Percentiles rank a stretch among this genome's conserved stretches.
Evolutionary conservation across 768 basidiomycete genomes (phyloP).

Genomic region (Leccinum rimulosum): DNA sequence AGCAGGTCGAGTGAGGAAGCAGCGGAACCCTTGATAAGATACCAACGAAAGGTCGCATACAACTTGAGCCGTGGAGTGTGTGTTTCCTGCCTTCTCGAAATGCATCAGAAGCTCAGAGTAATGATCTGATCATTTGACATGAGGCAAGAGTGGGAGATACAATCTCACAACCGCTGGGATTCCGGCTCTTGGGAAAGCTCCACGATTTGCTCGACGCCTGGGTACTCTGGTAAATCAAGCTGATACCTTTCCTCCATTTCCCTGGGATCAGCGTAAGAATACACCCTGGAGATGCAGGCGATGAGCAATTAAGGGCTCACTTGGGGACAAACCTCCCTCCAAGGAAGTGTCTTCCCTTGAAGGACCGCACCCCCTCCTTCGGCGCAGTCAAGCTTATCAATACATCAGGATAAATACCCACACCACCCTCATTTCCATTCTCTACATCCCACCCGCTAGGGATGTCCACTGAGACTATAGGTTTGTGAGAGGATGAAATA

Average conservation of each 20-base stretch:
- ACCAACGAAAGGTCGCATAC: background rate
- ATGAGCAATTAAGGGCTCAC: slow-evolving; percentile 43
- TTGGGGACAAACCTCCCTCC: slow-evolving; percentile 92
- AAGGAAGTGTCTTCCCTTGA: slow-evolving; percentile 83
- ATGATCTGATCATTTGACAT: background rate
- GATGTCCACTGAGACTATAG: slow-evolving; percentile 93
- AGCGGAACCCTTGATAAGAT: background rate
- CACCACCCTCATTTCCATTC: slow-evolving; percentile 53
- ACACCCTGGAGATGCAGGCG: background rate
- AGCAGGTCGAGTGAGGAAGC: too few species aligned
- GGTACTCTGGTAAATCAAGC: slow-evolving; percentile 81
- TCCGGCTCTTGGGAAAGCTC: slow-evolving; percentile 46
- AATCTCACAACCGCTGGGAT: slow-evolving; percentile 7
- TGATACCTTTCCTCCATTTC: slow-evolving; percentile 67
- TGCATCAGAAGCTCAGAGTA: background rate
- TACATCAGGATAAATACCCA: slow-evolving; percentile 70
- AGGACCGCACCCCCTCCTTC: slow-evolving; percentile 79
- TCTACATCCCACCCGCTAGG: slow-evolving; percentile 98
- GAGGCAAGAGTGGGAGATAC: background rate
- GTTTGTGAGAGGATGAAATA: slow-evolving; percentile 59
- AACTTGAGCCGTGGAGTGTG: background rate
- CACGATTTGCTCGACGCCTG: slow-evolving; percentile 78
- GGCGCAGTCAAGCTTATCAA: slow-evolving; percentile 92
- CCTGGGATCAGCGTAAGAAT: slow-evolving; percentile 39
- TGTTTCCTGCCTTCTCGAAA: background rate